These are phyloP conservation scores for Colletotrichum filicis DNA, from an alignment of 2,329 filamentous ascomycete species.

Conservation along the genomic window DNA sequence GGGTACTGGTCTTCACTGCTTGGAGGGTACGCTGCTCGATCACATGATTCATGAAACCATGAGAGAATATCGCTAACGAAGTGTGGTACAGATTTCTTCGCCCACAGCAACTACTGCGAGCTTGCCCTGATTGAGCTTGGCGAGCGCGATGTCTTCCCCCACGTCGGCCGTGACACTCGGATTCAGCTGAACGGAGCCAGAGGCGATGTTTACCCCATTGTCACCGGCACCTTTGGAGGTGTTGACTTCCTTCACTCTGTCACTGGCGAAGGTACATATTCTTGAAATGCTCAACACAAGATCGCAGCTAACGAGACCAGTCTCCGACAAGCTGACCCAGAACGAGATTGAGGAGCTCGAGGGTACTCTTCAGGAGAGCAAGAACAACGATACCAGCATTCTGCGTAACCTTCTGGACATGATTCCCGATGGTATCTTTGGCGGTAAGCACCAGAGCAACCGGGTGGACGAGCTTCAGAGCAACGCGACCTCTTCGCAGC, in stretches of 20 bases:
- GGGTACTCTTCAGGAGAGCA: slow-evolving; percentile 77
- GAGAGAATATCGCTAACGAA: slow-evolving; percentile 19
- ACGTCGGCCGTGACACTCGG: slow-evolving; percentile 81
- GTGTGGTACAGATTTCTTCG: slow-evolving; percentile 76
- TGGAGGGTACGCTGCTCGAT: slow-evolving; percentile 70
- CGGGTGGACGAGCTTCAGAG: slow-evolving; percentile 84
- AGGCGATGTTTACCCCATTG: slow-evolving; percentile 78
- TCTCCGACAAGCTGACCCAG: slow-evolving; percentile 90
- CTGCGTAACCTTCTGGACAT: slow-evolving; percentile 84
- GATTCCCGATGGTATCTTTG: slow-evolving; percentile 84
- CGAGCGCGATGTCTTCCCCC: slow-evolving; percentile 84
- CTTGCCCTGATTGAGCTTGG: slow-evolving; percentile 89
- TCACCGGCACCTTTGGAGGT: slow-evolving; percentile 94
- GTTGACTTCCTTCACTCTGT: slow-evolving; percentile 95
- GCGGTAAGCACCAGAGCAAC: slow-evolving; percentile 76
- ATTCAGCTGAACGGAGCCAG: slow-evolving; percentile 76
- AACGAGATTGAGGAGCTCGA: slow-evolving; percentile 91
- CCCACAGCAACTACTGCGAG: slow-evolving; percentile 94
- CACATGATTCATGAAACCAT: neutral
- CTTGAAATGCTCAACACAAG: neutral
- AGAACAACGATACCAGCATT: slow-evolving; percentile 75
- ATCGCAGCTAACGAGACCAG: slow-evolving; percentile 48
- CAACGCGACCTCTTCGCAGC: slow-evolving; percentile 79
- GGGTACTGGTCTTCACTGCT: slow-evolving; percentile 88
- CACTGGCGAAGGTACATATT: slow-evolving; percentile 67